Conservation (phyloP, 2,329 filamentous ascomycete genomes). For the Cercospora canescens region DNA sequence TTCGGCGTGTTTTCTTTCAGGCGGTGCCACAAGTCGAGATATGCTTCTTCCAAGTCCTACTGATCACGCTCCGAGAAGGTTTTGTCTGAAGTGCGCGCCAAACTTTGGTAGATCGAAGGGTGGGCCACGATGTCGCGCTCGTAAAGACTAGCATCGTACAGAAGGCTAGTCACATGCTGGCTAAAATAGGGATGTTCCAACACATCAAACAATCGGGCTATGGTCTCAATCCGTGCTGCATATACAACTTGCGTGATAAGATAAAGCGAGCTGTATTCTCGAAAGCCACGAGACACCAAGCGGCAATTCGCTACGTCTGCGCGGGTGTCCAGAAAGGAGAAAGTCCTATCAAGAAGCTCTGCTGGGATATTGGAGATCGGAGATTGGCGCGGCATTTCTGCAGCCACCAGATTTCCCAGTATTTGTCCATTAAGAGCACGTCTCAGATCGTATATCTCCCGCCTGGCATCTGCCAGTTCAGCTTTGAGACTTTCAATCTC, state of each 20-base stretch:
- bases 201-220: slow-evolving; percentile 10
- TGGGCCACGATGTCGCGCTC: neutral
- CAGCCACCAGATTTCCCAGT: neutral
- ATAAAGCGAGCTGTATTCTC: slow-evolving; percentile 20
- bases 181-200: slow-evolving; percentile 20
- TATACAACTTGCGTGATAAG: slow-evolving; percentile 18
- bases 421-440: neutral
- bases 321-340: slow-evolving; percentile 2
- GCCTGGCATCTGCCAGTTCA: neutral
- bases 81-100: neutral
- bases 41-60: neutral
- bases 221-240: slow-evolving; percentile 6
- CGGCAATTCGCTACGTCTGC: slow-evolving; percentile 11
- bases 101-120: neutral
- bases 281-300: slow-evolving; percentile 12
- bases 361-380: neutral
- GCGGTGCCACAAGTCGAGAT: neutral
- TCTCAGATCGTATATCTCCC: neutral
- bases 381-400: neutral
- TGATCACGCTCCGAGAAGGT: neutral
- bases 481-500: neutral
- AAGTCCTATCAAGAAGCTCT: slow-evolving; percentile 13
- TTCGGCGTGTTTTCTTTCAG: neutral
- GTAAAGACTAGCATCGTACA: slow-evolving; percentile 22
- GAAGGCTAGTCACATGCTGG: slow-evolving; percentile 12